Conservation (phyloP, 805 yeast genomes). For the Metschnikowia cubensis region DNA sequence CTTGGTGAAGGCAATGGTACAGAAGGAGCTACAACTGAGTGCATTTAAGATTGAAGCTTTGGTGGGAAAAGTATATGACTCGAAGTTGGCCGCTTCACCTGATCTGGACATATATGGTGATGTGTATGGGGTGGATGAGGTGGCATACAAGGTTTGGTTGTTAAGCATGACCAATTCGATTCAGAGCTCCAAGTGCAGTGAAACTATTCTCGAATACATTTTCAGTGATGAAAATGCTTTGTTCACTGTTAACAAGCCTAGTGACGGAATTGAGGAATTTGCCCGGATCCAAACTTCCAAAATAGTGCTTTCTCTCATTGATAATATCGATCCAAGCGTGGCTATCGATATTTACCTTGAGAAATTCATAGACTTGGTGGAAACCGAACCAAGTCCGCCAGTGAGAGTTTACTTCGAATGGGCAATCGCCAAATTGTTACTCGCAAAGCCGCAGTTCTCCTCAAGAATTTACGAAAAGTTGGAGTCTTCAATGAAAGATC, state of each 20-base stretch:
- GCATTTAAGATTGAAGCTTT: conserved; percentile 58
- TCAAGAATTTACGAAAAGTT: conserved; percentile 18
- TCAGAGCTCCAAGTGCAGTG: conserved; percentile 26
- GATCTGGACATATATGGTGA: conserved; percentile 35
- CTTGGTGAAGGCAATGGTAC: conserved; percentile 42
- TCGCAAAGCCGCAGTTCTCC: conserved; percentile 20
- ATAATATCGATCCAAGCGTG: conserved; percentile 23
- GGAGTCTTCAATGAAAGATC: conserved; percentile 13
- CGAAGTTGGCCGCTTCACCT: conserved; percentile 27
- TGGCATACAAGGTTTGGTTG: conserved; percentile 48
- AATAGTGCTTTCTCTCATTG: conserved; percentile 45
- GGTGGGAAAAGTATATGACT: conserved; percentile 51
- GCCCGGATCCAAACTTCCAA: conserved; percentile 55
- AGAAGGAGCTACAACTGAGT: conserved; percentile 53
- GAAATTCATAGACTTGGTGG: conserved; percentile 33
- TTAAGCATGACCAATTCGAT: conserved; percentile 42
- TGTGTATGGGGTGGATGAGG: conserved; percentile 57
- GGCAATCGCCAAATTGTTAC: conserved; percentile 52
- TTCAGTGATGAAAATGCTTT: conserved; percentile 34
- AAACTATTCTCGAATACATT: conserved; percentile 31
- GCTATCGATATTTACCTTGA: conserved; percentile 19
- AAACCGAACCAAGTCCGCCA: conserved; percentile 70
- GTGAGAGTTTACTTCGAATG: conserved; percentile 77
- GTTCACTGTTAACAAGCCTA: conserved; percentile 47
- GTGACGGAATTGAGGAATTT: conserved; percentile 70